phyloP scores from a whole-genome alignment of 1,284 basidiomycete species.

The Lentinula novae-zelandiae region DNA sequence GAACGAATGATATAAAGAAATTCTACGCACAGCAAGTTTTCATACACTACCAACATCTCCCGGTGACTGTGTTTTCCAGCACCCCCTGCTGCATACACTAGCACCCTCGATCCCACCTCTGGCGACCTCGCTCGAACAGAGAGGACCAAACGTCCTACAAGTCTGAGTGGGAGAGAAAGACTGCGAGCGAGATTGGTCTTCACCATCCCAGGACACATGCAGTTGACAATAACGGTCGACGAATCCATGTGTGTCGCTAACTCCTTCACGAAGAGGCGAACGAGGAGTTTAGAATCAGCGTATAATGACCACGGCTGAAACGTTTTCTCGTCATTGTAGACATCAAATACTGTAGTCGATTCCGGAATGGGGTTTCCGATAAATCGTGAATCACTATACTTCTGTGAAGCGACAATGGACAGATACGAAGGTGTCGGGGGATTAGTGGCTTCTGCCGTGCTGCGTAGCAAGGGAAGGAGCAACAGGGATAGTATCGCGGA shows the following conservation, averaged over 20 bases:
- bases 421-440: conserved; percentile 12
- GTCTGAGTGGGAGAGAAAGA: conserved; percentile 8
- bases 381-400: conserved; percentile 2
- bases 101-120: conserved; percentile 13
- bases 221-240: conserved; percentile 10
- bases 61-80: conserved; percentile 17
- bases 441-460: not conserved
- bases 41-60: conserved; percentile 9
- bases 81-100: conserved; percentile 12
- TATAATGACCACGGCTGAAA: conserved; percentile 12
- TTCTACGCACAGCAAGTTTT: conserved; percentile 3
- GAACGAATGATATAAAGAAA: not conserved
- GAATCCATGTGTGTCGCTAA: conserved; percentile 13
- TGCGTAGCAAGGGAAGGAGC: conserved; percentile 18
- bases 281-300: conserved; percentile 17
- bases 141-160: not conserved
- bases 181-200: conserved; percentile 12
- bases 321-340: conserved; percentile 13
- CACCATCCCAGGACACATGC: conserved; percentile 18
- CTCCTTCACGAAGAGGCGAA: conserved; percentile 14
- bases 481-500: conserved; percentile 14
- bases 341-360: conserved; percentile 11
- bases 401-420: conserved; percentile 16
- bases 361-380: conserved; percentile 13
- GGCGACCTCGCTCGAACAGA: conserved; percentile 10